Evolutionary conservation across 2,329 filamentous ascomycete genomes (phyloP), one percentile per base, ranked within the genome.

Genomic region (Botrytis squamosa): DNA sequence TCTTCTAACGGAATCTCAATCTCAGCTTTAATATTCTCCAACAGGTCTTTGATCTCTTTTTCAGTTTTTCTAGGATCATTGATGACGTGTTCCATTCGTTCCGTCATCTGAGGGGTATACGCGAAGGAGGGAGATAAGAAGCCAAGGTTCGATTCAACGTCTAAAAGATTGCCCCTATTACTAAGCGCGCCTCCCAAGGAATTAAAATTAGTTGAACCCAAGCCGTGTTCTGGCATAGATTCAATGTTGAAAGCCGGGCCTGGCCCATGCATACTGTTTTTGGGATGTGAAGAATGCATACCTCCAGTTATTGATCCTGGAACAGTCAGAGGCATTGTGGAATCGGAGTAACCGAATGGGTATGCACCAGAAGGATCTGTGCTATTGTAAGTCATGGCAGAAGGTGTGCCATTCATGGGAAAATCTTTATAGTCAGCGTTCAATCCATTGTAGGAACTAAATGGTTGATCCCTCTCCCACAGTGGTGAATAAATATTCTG

Each of bases 1-100:
- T 90, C 86, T 72, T 90, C 86, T 42, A 86, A 84, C 0, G 87
- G 85, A 20, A 91, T 85, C 10, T 92, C 89, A 78, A 89, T 86
- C 78, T 95, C 93, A 0, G 92, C 91, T 36, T 90, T 86, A 76
- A 95, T 94, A 75, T 93, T 93, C 63, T 90, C 86, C 18, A 95
- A 83, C 7, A 95, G 83, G 40, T 90, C 86, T 76, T 92, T 88
- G 73, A 95, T 88, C 78, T 94, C 91, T 74, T 92, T 86, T n/a
- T 87, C 83, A 4, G 86, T 88, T 73, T 88, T 85, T 42, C 83
- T 84, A 4, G 85, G 84, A 77, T 89, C 87, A 55, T 78, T 80
- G 55, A 80, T 75, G 52, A 79, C 77, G 40, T 79, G 75, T 38
- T 77, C 75, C 42, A 76, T 49, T 60, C 77, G 76, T 22, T 75